Evolutionary conservation across 2,329 filamentous ascomycete species (phyloP), one percentile per base, ranked within the genome.

Genomic region (Claviceps africana): DNA sequence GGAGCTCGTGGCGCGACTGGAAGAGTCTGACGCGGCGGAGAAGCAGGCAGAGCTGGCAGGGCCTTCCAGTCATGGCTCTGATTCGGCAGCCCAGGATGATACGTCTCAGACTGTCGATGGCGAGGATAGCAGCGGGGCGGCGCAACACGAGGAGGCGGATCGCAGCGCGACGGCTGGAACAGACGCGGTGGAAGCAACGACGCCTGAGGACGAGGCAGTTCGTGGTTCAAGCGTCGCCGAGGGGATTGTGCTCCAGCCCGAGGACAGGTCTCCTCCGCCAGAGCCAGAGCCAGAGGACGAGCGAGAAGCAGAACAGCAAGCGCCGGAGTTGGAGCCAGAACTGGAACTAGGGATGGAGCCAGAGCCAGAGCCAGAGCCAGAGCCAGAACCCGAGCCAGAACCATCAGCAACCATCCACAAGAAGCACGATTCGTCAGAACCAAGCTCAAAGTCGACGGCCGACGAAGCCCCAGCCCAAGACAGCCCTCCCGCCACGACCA

Each of bases 1-100:
- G 25, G 85, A 85, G 54, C 77, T 89, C 47, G 74, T 90, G 52
- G 77, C 83, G 55, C 79, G 83, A 54, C 68, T 91, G 46, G 63
- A 72, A 47, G 60, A 55, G n/a, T 57, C 59, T 28, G 62, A 62
- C 50, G 46, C 30, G 31, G n/a, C 22, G 6, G 30, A 33, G 2
- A 17, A 45, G 39, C 31, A 17, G 30, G 15, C 22, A 2, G 30
- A 33, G 1, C 21, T 40, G 39, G 50, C 30, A 1, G 47, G 44
- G 17, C n/a, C 49, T n/a, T 45, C n/a, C 21, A 13, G 13, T 28
- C n/a, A 31, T n/a, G 39, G 22, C 8, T 33, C 10, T 6, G 42
- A 48, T 2, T 7, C 37, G 10, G 40, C 28, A 10, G 48, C 37
- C 2, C 48, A 37, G 17, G 31, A 39, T 2, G 51, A 50, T 30